Conservation (phyloP, 2,329 filamentous ascomycete genomes). For the Phaeosphaeriaceae sp. region DNA sequence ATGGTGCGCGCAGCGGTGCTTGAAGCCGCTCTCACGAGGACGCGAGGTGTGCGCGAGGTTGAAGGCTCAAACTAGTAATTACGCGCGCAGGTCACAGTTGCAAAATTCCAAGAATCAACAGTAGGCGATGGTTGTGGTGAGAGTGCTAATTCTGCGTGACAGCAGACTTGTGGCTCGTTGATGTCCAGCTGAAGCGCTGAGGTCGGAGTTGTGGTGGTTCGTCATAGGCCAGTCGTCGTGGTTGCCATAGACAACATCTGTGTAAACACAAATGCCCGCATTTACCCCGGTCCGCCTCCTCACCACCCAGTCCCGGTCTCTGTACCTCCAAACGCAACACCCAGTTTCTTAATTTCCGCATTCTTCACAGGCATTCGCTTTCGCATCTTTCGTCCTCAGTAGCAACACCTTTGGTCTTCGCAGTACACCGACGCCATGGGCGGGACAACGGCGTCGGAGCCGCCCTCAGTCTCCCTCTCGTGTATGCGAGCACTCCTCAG, state of each 20-base stretch:
- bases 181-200: neutral
- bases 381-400: constrained; percentile 14
- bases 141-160: neutral
- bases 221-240: constrained; percentile 23
- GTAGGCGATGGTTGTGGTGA: neutral
- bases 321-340: constrained; percentile 22
- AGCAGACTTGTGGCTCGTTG: neutral
- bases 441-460: constrained; percentile 64
- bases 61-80: too few species aligned
- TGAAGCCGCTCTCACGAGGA: too few species aligned
- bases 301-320: constrained; percentile 34
- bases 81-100: too few species aligned
- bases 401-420: constrained; percentile 26
- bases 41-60: too few species aligned
- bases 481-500: constrained; percentile 57
- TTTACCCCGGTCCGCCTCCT: constrained; percentile 26
- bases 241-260: constrained; percentile 27
- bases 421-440: constrained; percentile 61
- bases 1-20: too few species aligned
- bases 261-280: constrained; percentile 31
- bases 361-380: constrained; percentile 25
- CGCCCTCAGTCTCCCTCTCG: constrained; percentile 72
- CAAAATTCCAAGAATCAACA: neutral
- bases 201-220: neutral
- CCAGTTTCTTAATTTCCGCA: constrained; percentile 23